Evolutionary conservation across 202 grass and related monocot species (phyloP).

Genomic region (Panicum virgatum): DNA sequence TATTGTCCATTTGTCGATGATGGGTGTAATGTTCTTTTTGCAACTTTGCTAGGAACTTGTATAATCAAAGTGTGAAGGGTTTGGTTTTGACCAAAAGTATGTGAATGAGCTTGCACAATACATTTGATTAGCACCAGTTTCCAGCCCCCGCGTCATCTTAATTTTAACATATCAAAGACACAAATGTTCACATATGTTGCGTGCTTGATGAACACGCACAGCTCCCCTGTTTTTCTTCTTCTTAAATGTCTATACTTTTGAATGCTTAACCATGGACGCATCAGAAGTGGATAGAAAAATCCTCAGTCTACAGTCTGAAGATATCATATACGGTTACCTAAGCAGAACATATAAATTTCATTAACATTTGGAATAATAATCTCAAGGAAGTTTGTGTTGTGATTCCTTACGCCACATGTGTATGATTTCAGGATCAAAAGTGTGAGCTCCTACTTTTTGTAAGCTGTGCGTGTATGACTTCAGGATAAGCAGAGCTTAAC

Average conservation of each 20-base stretch:
- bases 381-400: not conserved
- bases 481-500: constrained; percentile 7
- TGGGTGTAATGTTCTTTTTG: constrained; percentile 23
- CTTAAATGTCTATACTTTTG: constrained; percentile 12
- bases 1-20: constrained; percentile 46
- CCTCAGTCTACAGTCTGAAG: not conserved
- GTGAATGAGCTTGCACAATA: constrained; percentile 26
- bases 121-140: not conserved
- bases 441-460: not conserved
- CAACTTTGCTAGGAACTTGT: constrained; percentile 24
- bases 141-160: constrained; percentile 14
- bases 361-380: not conserved
- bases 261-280: not conserved
- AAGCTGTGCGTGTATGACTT: not conserved
- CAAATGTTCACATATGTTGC: not conserved
- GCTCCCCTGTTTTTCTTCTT: not conserved
- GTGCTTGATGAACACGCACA: not conserved
- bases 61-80: constrained; percentile 17
- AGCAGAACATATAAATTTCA: not conserved
- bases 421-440: constrained; percentile 19
- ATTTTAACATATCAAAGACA: constrained; percentile 1
- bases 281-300: constrained; percentile 9
- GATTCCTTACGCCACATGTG: not conserved
- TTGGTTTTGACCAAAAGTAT: constrained; percentile 41
- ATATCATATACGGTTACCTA: not conserved